These are phyloP conservation scores for Blastomyces emzantsi DNA, from an alignment of 2,329 filamentous ascomycete species.

Conservation along the genomic window DNA sequence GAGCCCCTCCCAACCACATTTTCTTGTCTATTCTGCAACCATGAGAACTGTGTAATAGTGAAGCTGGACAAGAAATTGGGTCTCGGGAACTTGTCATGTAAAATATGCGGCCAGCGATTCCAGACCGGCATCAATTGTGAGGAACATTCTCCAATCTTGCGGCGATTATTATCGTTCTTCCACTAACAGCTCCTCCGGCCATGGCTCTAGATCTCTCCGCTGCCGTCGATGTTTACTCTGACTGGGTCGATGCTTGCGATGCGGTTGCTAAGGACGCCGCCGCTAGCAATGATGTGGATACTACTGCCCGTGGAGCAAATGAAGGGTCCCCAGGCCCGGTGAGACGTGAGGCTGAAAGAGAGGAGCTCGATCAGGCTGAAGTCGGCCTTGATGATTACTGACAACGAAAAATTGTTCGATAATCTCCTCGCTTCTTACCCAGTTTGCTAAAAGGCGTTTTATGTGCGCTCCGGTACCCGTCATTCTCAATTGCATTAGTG, in stretches of 20 bases:
- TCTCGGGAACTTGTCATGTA: slow-evolving; percentile 77
- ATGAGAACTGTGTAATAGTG: slow-evolving; percentile 84
- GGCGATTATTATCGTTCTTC: background rate
- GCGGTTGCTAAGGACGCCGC: slow-evolving; percentile 54
- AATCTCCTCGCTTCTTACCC: background rate
- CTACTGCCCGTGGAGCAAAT: slow-evolving; percentile 7
- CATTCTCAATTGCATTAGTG: background rate
- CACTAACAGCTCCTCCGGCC: slow-evolving; percentile 7
- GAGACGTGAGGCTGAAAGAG: background rate
- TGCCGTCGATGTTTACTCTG: slow-evolving; percentile 89
- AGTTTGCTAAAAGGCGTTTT: background rate
- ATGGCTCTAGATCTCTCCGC: slow-evolving; percentile 64
- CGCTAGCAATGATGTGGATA: slow-evolving; percentile 17
- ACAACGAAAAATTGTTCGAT: background rate
- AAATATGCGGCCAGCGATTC: slow-evolving; percentile 87
- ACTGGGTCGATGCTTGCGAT: slow-evolving; percentile 96
- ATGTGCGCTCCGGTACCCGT: background rate
- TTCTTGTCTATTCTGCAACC: slow-evolving; percentile 96
- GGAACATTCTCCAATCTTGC: background rate
- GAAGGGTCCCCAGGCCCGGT: slow-evolving; percentile 1
- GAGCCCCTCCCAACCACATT: slow-evolving; percentile 61
- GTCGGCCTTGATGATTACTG: slow-evolving; percentile 5
- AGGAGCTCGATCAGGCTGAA: slow-evolving; percentile 1
- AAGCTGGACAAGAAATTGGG: slow-evolving; percentile 91
- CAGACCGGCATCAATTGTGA: slow-evolving; percentile 88